Evolutionary conservation across 352 stramenopile species (phyloP).

Genomic region (Blastocystis sp.): DNA sequence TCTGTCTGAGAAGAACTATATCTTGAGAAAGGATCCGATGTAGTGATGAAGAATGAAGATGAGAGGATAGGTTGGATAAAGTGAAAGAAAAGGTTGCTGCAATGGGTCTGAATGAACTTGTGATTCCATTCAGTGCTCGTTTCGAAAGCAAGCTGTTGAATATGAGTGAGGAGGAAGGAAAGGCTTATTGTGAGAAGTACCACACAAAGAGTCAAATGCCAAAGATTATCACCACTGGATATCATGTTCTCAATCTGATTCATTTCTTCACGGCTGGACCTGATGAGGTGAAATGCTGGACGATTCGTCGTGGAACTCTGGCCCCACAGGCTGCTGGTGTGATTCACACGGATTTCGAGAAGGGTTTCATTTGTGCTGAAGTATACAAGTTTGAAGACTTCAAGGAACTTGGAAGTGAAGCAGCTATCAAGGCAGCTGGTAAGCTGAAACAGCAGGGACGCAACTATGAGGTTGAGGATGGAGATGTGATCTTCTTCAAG

Average conservation of each 20-base stretch:
- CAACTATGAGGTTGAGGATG: slow-evolving; percentile 79
- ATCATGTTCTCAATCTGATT: slow-evolving; percentile 91
- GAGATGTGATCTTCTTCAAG: slow-evolving; percentile 83
- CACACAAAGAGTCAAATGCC: slow-evolving; percentile 82
- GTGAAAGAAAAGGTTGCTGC: slow-evolving; percentile 91
- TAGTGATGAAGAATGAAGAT: slow-evolving; percentile 64
- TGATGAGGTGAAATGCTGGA: slow-evolving; percentile 97
- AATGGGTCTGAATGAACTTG: slow-evolving; percentile 85
- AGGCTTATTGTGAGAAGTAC: slow-evolving; percentile 65
- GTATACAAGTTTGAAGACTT: slow-evolving; percentile 80
- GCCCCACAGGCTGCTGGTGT: slow-evolving; percentile 92
- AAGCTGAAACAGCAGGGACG: slow-evolving; percentile 82
- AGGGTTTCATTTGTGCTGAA: slow-evolving; percentile 93
- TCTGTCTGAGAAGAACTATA: slow-evolving; percentile 93
- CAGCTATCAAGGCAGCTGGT: slow-evolving; percentile 77
- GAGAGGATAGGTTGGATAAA: slow-evolving; percentile 80
- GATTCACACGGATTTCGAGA: slow-evolving; percentile 98
- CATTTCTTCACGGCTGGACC: slow-evolving; percentile 97
- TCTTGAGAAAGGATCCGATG: slow-evolving; percentile 91
- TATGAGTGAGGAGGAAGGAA: slow-evolving; percentile 66
- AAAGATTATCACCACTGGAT: slow-evolving; percentile 91
- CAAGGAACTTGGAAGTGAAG: slow-evolving; percentile 72
- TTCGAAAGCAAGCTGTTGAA: slow-evolving; percentile 87
- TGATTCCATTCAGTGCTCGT: slow-evolving; percentile 93
- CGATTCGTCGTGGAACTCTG: slow-evolving; percentile 84